A percentile compares a stretch with the other conserved stretches of the same genome.
Conservation (phyloP, 495 filamentous ascomycete species). For the Parachaetomium inaequale region DNA sequence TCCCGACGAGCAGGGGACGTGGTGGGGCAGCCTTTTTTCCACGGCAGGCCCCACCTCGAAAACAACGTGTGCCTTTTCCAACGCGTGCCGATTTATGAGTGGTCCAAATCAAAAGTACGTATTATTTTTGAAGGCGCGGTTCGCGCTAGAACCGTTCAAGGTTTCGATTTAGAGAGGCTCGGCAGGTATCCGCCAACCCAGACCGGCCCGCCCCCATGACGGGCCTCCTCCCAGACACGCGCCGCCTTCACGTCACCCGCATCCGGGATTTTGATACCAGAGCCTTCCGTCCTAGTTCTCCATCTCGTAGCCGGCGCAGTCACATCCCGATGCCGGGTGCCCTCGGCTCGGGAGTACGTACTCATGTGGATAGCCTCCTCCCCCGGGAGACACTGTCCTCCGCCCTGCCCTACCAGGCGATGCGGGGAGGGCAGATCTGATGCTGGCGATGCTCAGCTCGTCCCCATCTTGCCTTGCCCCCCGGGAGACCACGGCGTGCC, state of each 20-base stretch:
- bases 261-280: not conserved
- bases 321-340: conserved; percentile 10
- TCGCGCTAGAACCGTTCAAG: not conserved
- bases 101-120: conserved; percentile 1
- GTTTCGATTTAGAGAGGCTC: not conserved
- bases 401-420: conserved; percentile 15
- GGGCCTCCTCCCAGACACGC: not conserved
- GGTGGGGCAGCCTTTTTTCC: conserved; percentile 5
- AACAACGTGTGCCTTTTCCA: conserved; percentile 1
- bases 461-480: not conserved
- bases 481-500: not conserved
- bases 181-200: not conserved
- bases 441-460: not conserved
- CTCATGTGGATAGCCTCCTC: conserved; percentile 15
- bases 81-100: conserved; percentile 19
- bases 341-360: conserved; percentile 15
- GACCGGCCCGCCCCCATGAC: not conserved
- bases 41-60: conserved; percentile 17
- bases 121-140: not conserved
- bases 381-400: conserved; percentile 3
- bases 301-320: conserved; percentile 4
- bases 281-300: conserved; percentile 2
- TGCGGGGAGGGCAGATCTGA: conserved; percentile 14
- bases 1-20: conserved; percentile 8
- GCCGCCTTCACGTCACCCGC: not conserved